phyloP scores from a whole-genome alignment of 1,284 basidiomycete genomes.

The Irpex sp. region DNA sequence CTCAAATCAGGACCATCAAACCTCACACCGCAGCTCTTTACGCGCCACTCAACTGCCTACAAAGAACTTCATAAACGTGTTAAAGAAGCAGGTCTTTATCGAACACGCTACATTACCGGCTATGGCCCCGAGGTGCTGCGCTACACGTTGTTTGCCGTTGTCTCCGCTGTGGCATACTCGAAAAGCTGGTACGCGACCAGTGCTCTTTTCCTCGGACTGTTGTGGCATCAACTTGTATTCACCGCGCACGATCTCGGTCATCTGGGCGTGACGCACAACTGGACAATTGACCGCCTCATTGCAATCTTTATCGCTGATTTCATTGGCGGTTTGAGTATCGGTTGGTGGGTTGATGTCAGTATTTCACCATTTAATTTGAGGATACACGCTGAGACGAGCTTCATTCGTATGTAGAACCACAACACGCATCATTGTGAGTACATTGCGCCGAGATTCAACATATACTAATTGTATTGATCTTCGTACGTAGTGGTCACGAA shows the following conservation, averaged over 20 bases:
- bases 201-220: constrained; percentile 80
- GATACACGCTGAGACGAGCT: not conserved
- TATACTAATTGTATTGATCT: constrained; percentile 6
- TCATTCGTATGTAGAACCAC: constrained; percentile 67
- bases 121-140: constrained; percentile 88
- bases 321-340: constrained; percentile 89
- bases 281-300: constrained; percentile 78
- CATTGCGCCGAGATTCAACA: not conserved
- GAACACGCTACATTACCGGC: constrained; percentile 79
- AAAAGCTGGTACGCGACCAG: constrained; percentile 65
- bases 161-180: constrained; percentile 64
- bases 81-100: constrained; percentile 80
- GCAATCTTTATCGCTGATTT: constrained; percentile 84
- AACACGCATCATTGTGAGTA: constrained; percentile 90
- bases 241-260: constrained; percentile 95
- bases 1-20: constrained; percentile 50
- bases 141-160: constrained; percentile 62
- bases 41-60: constrained; percentile 77
- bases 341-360: constrained; percentile 97
- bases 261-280: constrained; percentile 88
- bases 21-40: constrained; percentile 62
- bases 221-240: constrained; percentile 96
- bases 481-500: constrained; percentile 81
- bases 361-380: constrained; percentile 10
- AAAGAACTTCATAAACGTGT: constrained; percentile 77